These are phyloP conservation scores for Pleodorina starrii DNA, from an alignment of 139 green algal species.

Conservation along the genomic window DNA sequence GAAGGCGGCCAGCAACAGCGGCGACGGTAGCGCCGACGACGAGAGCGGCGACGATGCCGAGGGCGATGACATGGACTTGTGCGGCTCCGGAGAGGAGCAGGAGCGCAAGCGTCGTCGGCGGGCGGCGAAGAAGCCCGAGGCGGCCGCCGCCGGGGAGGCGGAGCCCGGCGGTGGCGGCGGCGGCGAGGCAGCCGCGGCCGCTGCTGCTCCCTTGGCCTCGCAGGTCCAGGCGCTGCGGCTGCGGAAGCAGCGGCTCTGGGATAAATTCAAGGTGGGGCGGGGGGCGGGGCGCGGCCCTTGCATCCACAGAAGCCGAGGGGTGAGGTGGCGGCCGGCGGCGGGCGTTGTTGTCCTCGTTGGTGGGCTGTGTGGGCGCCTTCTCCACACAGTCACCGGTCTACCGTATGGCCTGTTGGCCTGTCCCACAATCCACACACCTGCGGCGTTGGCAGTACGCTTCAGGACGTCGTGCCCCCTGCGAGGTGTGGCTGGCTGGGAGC, in stretches of 20 bases:
- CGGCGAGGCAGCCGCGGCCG: background rate
- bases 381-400: no score
- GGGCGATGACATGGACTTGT: constrained; percentile 27
- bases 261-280: background rate
- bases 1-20: background rate
- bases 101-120: background rate
- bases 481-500: no score
- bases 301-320: no score
- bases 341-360: no score
- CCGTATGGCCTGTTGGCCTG: no score
- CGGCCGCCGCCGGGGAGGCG: background rate
- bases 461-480: no score
- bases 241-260: background rate
- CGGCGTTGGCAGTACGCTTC: no score
- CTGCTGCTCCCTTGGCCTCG: no score
- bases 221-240: background rate
- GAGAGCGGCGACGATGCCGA: background rate
- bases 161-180: background rate
- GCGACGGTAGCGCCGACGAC: background rate
- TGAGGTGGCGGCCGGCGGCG: no score
- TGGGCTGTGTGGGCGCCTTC: no score
- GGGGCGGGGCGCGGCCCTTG: no score
- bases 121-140: background rate
- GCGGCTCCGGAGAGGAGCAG: background rate
- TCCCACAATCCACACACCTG: no score